These are phyloP conservation scores for Yamadazyma oceani DNA, from an alignment of 1,139 yeast genomes.

Conservation along the genomic window DNA sequence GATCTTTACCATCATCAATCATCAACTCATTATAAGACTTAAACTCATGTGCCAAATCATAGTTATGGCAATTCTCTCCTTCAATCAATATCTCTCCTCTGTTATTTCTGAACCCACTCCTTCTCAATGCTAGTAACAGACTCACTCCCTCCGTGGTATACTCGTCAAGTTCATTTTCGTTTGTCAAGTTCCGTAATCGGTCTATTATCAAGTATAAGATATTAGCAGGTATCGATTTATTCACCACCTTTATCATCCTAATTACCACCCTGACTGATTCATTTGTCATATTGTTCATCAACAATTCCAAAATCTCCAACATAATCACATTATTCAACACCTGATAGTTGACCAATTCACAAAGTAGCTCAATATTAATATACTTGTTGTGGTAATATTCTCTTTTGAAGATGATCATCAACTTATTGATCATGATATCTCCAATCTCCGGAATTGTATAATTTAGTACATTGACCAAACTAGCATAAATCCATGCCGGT, in stretches of 20 bases:
- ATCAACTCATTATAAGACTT: constrained; percentile 51
- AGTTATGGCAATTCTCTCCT: constrained; percentile 58
- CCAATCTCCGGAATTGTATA: constrained; percentile 74
- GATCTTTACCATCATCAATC: constrained; percentile 43
- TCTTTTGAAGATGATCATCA: constrained; percentile 60
- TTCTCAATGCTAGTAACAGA: constrained; percentile 50
- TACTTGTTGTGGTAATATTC: constrained; percentile 47
- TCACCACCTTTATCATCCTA: constrained; percentile 26
- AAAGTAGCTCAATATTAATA: constrained; percentile 54
- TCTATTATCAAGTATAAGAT: constrained; percentile 56
- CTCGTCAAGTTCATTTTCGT: constrained; percentile 49
- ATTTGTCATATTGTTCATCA: constrained; percentile 54
- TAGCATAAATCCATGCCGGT: constrained; percentile 54
- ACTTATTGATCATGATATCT: constrained; percentile 50
- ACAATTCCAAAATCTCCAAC: constrained; percentile 61
- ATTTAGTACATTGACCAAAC: constrained; percentile 61
- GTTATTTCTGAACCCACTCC: constrained; percentile 45
- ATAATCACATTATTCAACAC: constrained; percentile 65
- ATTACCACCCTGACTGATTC: constrained; percentile 32
- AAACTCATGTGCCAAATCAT: constrained; percentile 49
- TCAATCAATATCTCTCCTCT: constrained; percentile 53
- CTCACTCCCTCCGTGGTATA: constrained; percentile 53
- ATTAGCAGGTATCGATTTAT: constrained; percentile 21
- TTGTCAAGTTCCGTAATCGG: constrained; percentile 57
- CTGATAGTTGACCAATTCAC: constrained; percentile 63